Percentiles rank a stretch among this genome's conserved stretches.
phyloP scores from a whole-genome alignment of 345 rosid species.

The Cochlearia excelsa region DNA sequence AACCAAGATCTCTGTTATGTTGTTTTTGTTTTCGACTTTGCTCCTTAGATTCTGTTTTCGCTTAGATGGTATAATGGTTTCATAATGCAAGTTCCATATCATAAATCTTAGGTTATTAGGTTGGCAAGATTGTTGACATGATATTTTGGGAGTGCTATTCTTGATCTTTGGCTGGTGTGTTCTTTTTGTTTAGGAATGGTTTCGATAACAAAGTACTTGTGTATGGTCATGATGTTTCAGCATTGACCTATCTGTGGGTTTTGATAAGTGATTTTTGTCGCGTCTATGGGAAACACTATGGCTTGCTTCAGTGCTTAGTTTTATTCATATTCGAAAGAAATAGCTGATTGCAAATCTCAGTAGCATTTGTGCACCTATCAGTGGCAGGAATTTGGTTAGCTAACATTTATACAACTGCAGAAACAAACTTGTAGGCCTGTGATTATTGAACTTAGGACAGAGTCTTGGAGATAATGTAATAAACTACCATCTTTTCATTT shows the following conservation, averaged over 20 bases:
- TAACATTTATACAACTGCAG: neutral
- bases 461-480: neutral
- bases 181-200: no score
- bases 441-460: neutral
- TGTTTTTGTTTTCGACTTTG: neutral
- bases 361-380: neutral
- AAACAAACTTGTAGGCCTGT: neutral
- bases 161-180: neutral
- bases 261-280: no score
- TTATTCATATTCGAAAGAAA: neutral
- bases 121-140: neutral
- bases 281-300: no score
- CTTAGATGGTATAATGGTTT: constrained; percentile 8
- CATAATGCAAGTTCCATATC: neutral
- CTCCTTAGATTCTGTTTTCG: constrained; percentile 12
- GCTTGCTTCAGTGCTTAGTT: no score
- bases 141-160: neutral
- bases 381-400: neutral
- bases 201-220: neutral
- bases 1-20: neutral
- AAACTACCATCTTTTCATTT: neutral
- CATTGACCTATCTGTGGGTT: no score
- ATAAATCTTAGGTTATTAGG: neutral
- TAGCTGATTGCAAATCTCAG: neutral
- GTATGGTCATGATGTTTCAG: neutral